A percentile compares a stretch with the other conserved stretches of the same genome.
These are phyloP conservation scores for Ceratocystis cubensis DNA, from an alignment of 2,329 filamentous ascomycete species.

Conservation along the genomic window DNA sequence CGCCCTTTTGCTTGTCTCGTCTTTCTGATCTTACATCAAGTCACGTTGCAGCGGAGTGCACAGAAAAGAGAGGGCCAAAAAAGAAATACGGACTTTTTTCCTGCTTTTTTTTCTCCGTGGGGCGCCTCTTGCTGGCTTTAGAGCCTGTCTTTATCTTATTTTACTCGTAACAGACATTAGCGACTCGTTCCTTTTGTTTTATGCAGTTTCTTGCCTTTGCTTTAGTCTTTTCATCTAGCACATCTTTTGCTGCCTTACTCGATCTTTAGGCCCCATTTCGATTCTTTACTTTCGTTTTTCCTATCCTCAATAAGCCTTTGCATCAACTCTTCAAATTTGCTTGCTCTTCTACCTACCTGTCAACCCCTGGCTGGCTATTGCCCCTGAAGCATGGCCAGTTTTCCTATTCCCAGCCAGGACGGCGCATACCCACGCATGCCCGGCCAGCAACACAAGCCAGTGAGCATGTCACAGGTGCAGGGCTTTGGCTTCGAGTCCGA, in stretches of 20 bases:
- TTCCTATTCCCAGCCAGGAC: constrained; percentile 13
- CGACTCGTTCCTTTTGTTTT: not conserved
- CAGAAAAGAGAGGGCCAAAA: not conserved
- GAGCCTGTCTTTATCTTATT: not conserved
- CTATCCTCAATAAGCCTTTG: not conserved
- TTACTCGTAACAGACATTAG: not conserved
- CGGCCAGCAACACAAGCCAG: constrained; percentile 9
- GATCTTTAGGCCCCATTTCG: not conserved
- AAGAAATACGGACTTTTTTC: not conserved
- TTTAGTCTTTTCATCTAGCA: not conserved
- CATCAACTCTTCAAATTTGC: not conserved
- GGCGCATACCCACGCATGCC: constrained; percentile 17
- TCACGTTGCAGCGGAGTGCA: not conserved
- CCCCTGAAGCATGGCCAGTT: constrained; percentile 10
- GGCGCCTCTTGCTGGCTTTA: not conserved
- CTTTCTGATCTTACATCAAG: not conserved
- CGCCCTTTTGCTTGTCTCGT: not conserved
- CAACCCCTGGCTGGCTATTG: not conserved
- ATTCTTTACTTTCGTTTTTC: not conserved
- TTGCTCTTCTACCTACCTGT: too few relatives aligned
- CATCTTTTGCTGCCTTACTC: not conserved
- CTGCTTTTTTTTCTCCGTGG: not conserved
- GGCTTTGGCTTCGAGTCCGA: constrained; percentile 17
- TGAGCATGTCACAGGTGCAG: constrained; percentile 9
- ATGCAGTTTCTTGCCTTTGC: not conserved